These are phyloP conservation scores for Gyrodon lividus DNA, from an alignment of 768 basidiomycete species.

Conservation along the genomic window DNA sequence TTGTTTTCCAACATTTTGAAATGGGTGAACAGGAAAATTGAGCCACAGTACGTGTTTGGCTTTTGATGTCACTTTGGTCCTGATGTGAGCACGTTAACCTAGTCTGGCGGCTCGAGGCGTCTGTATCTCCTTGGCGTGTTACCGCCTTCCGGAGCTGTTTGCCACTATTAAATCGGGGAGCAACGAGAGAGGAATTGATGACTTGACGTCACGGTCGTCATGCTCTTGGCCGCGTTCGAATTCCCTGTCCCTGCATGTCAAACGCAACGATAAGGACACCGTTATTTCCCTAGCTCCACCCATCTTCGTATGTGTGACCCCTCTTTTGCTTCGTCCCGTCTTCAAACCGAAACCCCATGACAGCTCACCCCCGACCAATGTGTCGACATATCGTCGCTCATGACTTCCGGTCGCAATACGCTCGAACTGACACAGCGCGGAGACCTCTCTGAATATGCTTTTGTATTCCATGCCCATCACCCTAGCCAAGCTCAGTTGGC, in stretches of 20 bases:
- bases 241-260: slow-evolving; percentile 15
- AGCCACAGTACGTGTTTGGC: slow-evolving; percentile 30
- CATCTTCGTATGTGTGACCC: slow-evolving; percentile 34
- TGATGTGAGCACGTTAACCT: background rate
- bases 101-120: slow-evolving; percentile 37
- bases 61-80: background rate
- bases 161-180: slow-evolving; percentile 12
- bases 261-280: slow-evolving; percentile 5
- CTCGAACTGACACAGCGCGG: slow-evolving; percentile 43
- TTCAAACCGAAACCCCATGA: background rate
- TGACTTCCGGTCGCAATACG: slow-evolving; percentile 40
- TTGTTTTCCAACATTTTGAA: slow-evolving; percentile 27
- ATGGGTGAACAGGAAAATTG: slow-evolving; percentile 37
- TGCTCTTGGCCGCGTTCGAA: slow-evolving; percentile 46
- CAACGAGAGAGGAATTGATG: slow-evolving; percentile 15
- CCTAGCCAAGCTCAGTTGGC: slow-evolving; percentile 48
- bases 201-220: slow-evolving; percentile 24
- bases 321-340: background rate
- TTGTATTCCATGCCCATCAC: slow-evolving; percentile 48
- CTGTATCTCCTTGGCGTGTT: slow-evolving; percentile 49
- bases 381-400: slow-evolving; percentile 51
- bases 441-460: slow-evolving; percentile 44
- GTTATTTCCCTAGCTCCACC: slow-evolving; percentile 28
- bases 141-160: slow-evolving; percentile 30
- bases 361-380: slow-evolving; percentile 48